Evolutionary conservation across 495 filamentous ascomycete species (phyloP).

Genomic region (Hypomontagnella submonticulosa): DNA sequence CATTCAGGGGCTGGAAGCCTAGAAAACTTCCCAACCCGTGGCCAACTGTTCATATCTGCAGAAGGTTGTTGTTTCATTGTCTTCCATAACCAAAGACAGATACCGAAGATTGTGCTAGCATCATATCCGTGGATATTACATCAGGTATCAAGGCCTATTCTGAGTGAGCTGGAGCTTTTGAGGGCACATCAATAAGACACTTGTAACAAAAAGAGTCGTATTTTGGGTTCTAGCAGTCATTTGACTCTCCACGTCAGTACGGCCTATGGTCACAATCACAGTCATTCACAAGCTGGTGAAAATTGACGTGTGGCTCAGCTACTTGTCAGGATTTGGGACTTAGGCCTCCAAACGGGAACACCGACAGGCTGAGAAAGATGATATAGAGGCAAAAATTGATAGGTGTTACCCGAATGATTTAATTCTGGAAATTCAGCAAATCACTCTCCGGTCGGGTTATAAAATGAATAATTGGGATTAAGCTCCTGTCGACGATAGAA

Average conservation of each 20-base stretch:
- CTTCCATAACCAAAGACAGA: not conserved
- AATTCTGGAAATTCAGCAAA: not conserved
- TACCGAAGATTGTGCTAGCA: not conserved
- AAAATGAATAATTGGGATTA: too few relatives aligned
- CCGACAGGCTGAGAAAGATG: not conserved
- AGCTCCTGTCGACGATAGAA: too few relatives aligned
- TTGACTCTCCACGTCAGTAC: constrained; percentile 20
- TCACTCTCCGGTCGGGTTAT: not conserved
- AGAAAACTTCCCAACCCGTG: not conserved
- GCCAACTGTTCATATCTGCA: not conserved
- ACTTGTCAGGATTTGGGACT: constrained; percentile 12
- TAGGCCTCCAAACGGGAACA: constrained; percentile 28
- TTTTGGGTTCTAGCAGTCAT: constrained; percentile 1
- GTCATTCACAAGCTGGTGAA: not conserved
- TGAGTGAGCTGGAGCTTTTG: not conserved
- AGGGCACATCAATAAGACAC: constrained; percentile 2
- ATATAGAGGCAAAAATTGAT: constrained; percentile 9
- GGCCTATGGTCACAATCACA: constrained; percentile 3
- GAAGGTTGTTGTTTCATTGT: constrained; percentile 13
- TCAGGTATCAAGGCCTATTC: constrained; percentile 2
- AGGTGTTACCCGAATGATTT: not conserved
- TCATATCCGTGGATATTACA: constrained; percentile 27
- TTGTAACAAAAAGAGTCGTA: constrained; percentile 23
- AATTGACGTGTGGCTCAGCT: constrained; percentile 29
- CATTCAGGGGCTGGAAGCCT: constrained; percentile 31